phyloP scores from a whole-genome alignment of 441 rosid species.

The Syzygium malaccense region DNA sequence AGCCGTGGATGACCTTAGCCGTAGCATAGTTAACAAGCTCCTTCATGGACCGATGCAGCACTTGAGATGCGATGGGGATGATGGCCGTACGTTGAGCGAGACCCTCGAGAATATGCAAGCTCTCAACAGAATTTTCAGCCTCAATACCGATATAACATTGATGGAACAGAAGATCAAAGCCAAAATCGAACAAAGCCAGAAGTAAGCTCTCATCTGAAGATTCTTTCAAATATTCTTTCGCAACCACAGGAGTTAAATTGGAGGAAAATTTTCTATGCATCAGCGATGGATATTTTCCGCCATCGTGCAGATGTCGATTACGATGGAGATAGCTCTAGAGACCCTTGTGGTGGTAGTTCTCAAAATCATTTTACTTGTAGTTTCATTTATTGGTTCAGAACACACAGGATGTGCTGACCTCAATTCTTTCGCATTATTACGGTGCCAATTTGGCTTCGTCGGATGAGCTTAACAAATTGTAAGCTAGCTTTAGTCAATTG shows the following conservation, averaged over 20 bases:
- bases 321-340: background rate
- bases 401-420: background rate
- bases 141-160: conserved; percentile 1
- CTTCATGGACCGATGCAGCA: conserved; percentile 19
- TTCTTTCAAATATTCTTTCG: background rate
- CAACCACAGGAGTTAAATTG: conserved; percentile 16
- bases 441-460: background rate
- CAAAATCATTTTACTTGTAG: background rate
- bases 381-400: background rate
- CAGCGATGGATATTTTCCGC: background rate
- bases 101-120: conserved; percentile 15
- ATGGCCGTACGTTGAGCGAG: conserved; percentile 5
- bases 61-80: conserved; percentile 13
- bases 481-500: background rate
- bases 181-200: conserved; percentile 5
- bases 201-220: background rate
- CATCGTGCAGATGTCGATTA: background rate
- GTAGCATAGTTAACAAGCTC: conserved; percentile 12
- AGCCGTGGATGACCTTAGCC: conserved; percentile 17
- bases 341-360: background rate
- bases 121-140: conserved; percentile 11
- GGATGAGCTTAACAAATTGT: background rate
- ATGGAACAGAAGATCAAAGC: conserved; percentile 11
- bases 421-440: background rate
- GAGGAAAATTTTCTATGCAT: conserved; percentile 16